Conservation (phyloP, 129 eudicot species). For the Tagetes erecta region DNA sequence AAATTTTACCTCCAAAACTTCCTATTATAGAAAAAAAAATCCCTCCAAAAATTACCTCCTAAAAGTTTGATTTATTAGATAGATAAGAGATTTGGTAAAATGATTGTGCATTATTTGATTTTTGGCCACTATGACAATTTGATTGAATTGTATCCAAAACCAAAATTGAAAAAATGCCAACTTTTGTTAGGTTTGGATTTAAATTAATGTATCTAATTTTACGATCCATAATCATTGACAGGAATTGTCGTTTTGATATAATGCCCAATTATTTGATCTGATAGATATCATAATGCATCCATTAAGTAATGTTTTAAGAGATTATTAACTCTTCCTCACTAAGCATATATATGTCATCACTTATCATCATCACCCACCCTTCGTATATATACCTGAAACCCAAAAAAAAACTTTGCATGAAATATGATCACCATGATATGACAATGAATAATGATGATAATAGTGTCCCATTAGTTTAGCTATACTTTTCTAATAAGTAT, state of each 20-base stretch:
- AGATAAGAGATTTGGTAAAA: too few species aligned
- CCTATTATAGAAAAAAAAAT: too few species aligned
- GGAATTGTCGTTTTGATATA: not conserved
- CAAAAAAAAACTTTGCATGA: too few species aligned
- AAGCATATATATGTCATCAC: not conserved
- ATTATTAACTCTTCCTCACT: not conserved
- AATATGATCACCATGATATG: too few species aligned
- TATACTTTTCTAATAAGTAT: too few species aligned
- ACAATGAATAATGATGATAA: too few species aligned
- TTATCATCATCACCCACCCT: too few species aligned
- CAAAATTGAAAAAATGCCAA: constrained; percentile 22
- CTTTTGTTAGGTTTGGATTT: constrained; percentile 39
- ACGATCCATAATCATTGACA: not conserved
- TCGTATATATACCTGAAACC: too few species aligned
- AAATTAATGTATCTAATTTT: constrained; percentile 3
- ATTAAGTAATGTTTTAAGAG: not conserved
- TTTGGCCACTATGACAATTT: constrained; percentile 13
- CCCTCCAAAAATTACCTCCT: too few species aligned
- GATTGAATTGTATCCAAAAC: not conserved
- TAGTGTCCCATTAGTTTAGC: too few species aligned
- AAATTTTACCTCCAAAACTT: too few species aligned
- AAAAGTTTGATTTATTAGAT: too few species aligned
- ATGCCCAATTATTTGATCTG: not conserved
- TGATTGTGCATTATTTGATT: constrained; percentile 14
- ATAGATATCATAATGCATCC: not conserved